Conservation (phyloP, 2,329 filamentous ascomycete genomes). For the Geosmithia putterillii region DNA sequence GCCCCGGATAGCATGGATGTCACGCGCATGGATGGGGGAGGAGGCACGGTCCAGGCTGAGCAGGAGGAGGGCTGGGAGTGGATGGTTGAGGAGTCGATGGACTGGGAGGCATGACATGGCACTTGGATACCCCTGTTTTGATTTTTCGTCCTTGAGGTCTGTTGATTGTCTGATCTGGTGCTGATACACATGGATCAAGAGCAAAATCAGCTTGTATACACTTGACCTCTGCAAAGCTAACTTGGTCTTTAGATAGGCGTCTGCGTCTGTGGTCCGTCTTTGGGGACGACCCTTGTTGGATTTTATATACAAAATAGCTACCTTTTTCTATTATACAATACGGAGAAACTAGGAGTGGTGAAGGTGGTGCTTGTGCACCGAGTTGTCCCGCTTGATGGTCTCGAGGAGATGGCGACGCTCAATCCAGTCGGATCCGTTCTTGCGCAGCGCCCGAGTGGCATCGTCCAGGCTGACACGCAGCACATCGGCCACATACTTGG, state of each 20-base stretch:
- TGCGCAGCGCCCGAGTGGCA: constrained; percentile 9
- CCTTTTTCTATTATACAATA: background rate
- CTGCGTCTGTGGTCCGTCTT: no score
- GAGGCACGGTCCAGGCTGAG: constrained; percentile 3
- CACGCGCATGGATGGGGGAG: background rate
- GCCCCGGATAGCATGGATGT: background rate
- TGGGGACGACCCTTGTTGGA: no score
- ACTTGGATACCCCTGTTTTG: background rate
- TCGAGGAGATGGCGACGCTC: constrained; percentile 8
- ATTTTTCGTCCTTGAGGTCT: no score
- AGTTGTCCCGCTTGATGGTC: constrained; percentile 5
- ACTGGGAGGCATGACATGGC: constrained; percentile 16
- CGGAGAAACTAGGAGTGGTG: constrained; percentile 1
- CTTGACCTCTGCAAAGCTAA: no score
- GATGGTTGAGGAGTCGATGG: constrained; percentile 25
- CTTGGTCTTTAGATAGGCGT: no score
- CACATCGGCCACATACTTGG: constrained; percentile 11
- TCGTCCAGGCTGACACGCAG: constrained; percentile 10
- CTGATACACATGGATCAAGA: no score
- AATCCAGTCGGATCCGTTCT: constrained; percentile 11
- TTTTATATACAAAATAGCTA: no score
- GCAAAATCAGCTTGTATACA: no score
- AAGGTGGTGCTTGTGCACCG: constrained; percentile 3
- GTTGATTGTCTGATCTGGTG: background rate
- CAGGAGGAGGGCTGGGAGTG: constrained; percentile 21